These are phyloP conservation scores for Obba rivulosa DNA, from an alignment of 768 basidiomycete species.

Conservation along the genomic window DNA sequence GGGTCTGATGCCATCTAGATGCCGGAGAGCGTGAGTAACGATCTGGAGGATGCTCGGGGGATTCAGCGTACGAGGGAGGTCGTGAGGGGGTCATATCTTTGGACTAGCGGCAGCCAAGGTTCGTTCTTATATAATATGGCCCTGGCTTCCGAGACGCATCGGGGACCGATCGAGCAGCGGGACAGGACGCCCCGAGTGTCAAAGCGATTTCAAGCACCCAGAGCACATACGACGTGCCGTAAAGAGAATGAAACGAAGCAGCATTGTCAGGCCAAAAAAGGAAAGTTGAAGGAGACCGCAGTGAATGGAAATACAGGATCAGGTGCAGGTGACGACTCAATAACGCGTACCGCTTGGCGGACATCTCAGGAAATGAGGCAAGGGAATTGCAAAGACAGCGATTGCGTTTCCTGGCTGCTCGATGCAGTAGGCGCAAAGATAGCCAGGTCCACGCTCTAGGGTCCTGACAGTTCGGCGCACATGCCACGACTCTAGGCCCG, in stretches of 20 bases:
- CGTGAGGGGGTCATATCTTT: conserved; percentile 24
- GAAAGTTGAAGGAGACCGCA: conserved; percentile 20
- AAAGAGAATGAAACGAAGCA: conserved; percentile 14
- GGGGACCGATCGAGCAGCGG: conserved; percentile 19
- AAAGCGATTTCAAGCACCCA: conserved; percentile 14
- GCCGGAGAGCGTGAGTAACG: conserved; percentile 9
- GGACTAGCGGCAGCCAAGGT: conserved; percentile 20
- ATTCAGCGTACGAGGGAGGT: conserved; percentile 21
- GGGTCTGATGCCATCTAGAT: conserved; percentile 27
- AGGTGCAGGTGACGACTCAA: too few species aligned
- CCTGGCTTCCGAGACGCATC: conserved; percentile 16
- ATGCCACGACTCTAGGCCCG: too few species aligned
- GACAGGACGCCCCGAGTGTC: conserved; percentile 12
- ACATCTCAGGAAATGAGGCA: too few species aligned
- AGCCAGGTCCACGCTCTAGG: too few species aligned
- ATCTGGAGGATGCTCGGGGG: conserved; percentile 5
- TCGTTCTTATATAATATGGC: conserved; percentile 26
- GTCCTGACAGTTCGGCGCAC: too few species aligned
- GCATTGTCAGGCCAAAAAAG: conserved; percentile 20
- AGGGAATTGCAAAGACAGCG: too few species aligned
- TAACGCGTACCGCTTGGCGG: too few species aligned
- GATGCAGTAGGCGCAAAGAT: too few species aligned
- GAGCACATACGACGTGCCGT: conserved; percentile 25
- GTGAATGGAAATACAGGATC: background rate
- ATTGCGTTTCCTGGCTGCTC: too few species aligned